Evolutionary conservation across 306 rosid genomes (phyloP).

Genomic region (Cyclanthera cordifolia): DNA sequence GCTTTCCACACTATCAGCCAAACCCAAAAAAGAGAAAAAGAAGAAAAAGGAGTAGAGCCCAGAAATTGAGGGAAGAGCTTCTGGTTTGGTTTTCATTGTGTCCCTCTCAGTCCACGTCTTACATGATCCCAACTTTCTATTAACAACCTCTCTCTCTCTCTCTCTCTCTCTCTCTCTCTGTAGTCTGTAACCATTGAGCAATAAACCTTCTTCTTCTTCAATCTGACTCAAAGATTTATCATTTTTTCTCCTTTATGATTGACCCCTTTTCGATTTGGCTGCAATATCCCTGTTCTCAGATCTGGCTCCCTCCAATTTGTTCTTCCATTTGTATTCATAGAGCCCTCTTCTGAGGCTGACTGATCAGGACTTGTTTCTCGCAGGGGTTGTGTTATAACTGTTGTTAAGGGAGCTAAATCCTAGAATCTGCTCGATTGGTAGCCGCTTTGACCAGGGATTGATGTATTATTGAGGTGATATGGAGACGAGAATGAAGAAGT

Average conservation of each 20-base stretch:
- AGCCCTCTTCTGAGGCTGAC: not conserved
- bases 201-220: not conserved
- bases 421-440: not conserved
- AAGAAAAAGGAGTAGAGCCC: slow-evolving; percentile 8
- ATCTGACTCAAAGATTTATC: not conserved
- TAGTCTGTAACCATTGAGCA: slow-evolving; percentile 10
- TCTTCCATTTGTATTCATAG: slow-evolving; percentile 1
- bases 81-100: not conserved
- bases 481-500: slow-evolving; percentile 66
- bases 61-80: slow-evolving; percentile 11
- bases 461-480: slow-evolving; percentile 31
- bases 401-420: not conserved
- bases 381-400: not conserved
- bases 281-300: not conserved
- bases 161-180: not conserved
- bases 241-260: not conserved
- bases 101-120: slow-evolving; percentile 7
- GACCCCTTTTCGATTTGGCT: not conserved
- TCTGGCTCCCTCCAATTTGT: not conserved
- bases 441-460: too few species aligned
- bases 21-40: slow-evolving; percentile 10
- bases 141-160: slow-evolving; percentile 8
- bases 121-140: not conserved
- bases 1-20: not conserved
- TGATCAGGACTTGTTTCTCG: not conserved